Conservation (phyloP, 257 asterid genomes). For the Solanum dulcamara region DNA sequence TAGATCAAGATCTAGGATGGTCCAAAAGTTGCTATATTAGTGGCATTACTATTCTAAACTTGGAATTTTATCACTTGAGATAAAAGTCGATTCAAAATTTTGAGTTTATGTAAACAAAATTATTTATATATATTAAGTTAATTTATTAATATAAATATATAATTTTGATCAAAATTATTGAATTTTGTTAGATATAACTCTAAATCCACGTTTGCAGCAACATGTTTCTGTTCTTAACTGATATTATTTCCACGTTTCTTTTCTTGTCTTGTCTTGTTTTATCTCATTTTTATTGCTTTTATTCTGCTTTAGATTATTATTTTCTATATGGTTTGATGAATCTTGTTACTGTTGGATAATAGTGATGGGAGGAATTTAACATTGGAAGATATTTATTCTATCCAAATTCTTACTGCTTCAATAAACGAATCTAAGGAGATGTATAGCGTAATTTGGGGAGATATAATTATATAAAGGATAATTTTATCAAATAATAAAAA, state of each 20-base stretch:
- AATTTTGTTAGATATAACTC: not conserved
- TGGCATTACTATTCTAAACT: not conserved
- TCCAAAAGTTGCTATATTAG: not conserved
- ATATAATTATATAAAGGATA: no score
- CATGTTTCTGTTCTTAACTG: not conserved
- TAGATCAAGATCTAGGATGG: not conserved
- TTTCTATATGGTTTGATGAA: no score
- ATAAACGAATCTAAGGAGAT: no score
- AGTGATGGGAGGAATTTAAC: no score
- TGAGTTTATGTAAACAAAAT: no score
- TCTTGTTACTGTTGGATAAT: not conserved
- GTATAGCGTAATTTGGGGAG: no score
- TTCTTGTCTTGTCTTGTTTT: not conserved
- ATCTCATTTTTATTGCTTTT: not conserved
- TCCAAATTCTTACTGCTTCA: no score
- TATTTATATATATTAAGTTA: not conserved
- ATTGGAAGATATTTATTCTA: no score
- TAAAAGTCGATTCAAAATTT: no score
- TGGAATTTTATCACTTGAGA: not conserved
- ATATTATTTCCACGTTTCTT: not conserved
- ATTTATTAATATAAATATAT: not conserved
- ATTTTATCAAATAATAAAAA: no score
- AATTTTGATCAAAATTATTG: not conserved
- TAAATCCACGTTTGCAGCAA: not conserved
- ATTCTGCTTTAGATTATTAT: not conserved